Conservation (phyloP, 2,329 filamentous ascomycete species). For the Fusarium coicis region DNA sequence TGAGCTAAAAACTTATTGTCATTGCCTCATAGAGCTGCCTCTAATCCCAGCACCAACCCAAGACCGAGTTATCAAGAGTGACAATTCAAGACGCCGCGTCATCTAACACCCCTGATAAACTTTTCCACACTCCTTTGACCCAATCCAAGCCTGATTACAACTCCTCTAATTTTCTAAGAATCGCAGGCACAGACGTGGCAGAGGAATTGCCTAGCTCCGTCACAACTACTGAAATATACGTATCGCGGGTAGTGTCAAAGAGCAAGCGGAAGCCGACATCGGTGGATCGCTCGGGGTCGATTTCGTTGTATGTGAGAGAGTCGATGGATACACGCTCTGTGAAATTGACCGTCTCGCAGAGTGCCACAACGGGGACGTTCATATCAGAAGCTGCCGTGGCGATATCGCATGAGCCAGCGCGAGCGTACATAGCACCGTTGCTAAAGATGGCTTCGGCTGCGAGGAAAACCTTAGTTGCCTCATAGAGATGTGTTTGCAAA, state of each 20-base stretch:
- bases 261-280: conserved; percentile 71
- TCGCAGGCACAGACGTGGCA: conserved; percentile 81
- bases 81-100: conserved; percentile 23
- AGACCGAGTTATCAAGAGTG: background rate
- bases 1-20: conserved; percentile 5
- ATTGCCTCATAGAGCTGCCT: conserved; percentile 17
- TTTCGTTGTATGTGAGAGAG: conserved; percentile 93
- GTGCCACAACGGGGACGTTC: conserved; percentile 84
- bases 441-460: conserved; percentile 96
- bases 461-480: conserved; percentile 79
- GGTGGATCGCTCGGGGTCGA: conserved; percentile 77
- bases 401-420: conserved; percentile 86
- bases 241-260: conserved; percentile 91
- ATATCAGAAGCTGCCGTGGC: conserved; percentile 83
- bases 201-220: conserved; percentile 91
- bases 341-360: conserved; percentile 96
- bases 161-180: conserved; percentile 68
- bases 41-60: conserved; percentile 15
- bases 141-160: conserved; percentile 50
- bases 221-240: conserved; percentile 87
- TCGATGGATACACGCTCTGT: conserved; percentile 86
- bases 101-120: conserved; percentile 23
- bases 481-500: conserved; percentile 76
- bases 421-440: conserved; percentile 89
- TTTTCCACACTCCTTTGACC: conserved; percentile 27